Base-by-base conservation (phyloP, 345 rosid species). In the Hypericum androsaemum region DNA sequence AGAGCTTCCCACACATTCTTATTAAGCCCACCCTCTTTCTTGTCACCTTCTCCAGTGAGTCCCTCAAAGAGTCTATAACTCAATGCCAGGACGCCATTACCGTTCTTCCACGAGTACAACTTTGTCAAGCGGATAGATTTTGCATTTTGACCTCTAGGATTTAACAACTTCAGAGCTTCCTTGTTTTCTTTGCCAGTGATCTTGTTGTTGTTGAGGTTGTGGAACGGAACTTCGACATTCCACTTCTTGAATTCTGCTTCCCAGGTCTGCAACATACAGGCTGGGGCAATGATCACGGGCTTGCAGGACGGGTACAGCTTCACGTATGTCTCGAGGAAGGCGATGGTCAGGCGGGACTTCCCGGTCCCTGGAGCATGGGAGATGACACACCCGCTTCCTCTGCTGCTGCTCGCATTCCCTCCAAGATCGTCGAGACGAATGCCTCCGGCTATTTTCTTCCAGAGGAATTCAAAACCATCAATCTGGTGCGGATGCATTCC, bases 361-460 rank as follows among this genome's bases (percentile, higher is more conserved):
- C 94, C 94, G 0, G 96, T 84, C 38, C 96, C 94, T 0, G 96
- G 94, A 49, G 94, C 89, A 35, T 88, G 96, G 5, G 94, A 82
- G 53, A 84, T 80, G 39, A 88, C 73, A 64, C 96, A 88, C 10
- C 96, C 96, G 47, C 74, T 66, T 3, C 60, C 67, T 32, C 66
- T 65, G 7, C 57, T 59, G 10, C 53, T 47, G 47, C 54, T 41
- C 48, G 39, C 58, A 53, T 53, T 51, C 64, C 60, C 44, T 59
- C 71, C 62, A 61, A 84, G 51, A 65, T 84, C 67, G 5, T 77
- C 69, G 22, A 81, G 68, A 36, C 52, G 0, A 8, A 75, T 75
- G 6, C 76, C 78, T 14, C 96, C 94, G 0, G 80, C 94, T 37
- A 89, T 45, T 37, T 78, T 86, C 13, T 60, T 77, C 96, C 97